Conservation (phyloP, 2,329 filamentous ascomycete genomes). For the Botrytis fragariae region DNA sequence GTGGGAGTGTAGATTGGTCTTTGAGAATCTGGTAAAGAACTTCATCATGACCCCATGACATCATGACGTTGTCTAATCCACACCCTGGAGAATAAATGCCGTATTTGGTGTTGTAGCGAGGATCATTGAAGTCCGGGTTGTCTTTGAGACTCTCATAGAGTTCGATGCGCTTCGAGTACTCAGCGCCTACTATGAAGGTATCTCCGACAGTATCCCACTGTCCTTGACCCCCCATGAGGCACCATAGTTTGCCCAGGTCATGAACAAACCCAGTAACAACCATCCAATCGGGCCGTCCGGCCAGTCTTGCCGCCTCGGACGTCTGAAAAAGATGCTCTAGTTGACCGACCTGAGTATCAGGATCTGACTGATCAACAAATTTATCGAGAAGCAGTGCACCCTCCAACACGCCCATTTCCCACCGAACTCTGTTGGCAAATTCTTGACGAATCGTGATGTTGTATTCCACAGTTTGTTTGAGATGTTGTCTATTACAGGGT, state of each 20-base stretch:
- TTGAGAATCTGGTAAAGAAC: slow-evolving; percentile 85
- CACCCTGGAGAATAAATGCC: slow-evolving; percentile 80
- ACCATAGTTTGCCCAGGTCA: slow-evolving; percentile 76
- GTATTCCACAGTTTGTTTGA: slow-evolving; percentile 76
- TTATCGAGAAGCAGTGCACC: slow-evolving; percentile 92
- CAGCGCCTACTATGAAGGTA: slow-evolving; percentile 76
- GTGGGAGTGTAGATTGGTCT: slow-evolving; percentile 74
- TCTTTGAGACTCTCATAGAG: slow-evolving; percentile 72
- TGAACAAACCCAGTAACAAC: slow-evolving; percentile 75
- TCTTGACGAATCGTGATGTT: slow-evolving; percentile 76
- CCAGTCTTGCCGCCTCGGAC: slow-evolving; percentile 83
- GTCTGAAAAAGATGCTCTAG: slow-evolving; percentile 88
- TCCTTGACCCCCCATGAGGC: slow-evolving; percentile 77
- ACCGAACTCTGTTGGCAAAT: slow-evolving; percentile 64
- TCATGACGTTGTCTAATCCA: slow-evolving; percentile 83
- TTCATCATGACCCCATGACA: slow-evolving; percentile 88
- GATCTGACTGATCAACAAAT: slow-evolving; percentile 86
- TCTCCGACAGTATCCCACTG: slow-evolving; percentile 95
- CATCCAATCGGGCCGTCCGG: slow-evolving; percentile 82
- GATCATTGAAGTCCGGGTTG: slow-evolving; percentile 72
- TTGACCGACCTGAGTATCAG: slow-evolving; percentile 81
- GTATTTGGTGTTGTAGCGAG: slow-evolving; percentile 70
- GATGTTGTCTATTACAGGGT: slow-evolving; percentile 47
- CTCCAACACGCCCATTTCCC: slow-evolving; percentile 79
- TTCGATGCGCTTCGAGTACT: slow-evolving; percentile 73